Conservation (phyloP, 768 basidiomycete species). For the Pleurotus giganteus region DNA sequence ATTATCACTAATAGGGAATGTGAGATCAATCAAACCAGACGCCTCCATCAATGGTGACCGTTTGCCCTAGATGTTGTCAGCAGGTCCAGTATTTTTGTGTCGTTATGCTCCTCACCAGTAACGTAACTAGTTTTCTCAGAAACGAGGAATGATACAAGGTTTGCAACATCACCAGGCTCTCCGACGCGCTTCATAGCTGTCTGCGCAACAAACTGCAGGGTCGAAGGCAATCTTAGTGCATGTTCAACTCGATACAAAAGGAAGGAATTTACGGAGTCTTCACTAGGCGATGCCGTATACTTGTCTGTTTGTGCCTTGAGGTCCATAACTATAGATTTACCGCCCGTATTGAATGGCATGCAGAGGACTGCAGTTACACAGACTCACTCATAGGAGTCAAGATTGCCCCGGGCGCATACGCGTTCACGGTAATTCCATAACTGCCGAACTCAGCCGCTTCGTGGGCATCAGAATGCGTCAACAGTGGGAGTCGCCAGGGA, state of each 20-base stretch:
- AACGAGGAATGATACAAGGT: slow-evolving; percentile 33
- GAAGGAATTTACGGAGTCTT: neutral
- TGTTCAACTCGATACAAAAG: neutral
- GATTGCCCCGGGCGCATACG: slow-evolving; percentile 34
- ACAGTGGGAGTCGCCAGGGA: neutral
- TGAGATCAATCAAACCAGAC: slow-evolving; percentile 8
- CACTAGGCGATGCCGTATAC: neutral
- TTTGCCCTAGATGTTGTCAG: neutral
- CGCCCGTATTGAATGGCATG: neutral
- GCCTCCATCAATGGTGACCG: slow-evolving; percentile 6
- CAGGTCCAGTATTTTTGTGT: neutral
- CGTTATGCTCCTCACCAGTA: slow-evolving; percentile 25
- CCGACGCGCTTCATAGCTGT: slow-evolving; percentile 14
- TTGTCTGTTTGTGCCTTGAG: slow-evolving; percentile 3
- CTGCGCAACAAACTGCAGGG: slow-evolving; percentile 9
- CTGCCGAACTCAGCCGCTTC: slow-evolving; percentile 35
- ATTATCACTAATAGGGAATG: too few species aligned
- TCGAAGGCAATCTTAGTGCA: neutral
- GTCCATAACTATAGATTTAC: neutral
- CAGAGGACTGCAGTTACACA: too few species aligned
- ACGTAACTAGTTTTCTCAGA: slow-evolving; percentile 30
- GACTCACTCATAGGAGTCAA: slow-evolving; percentile 12
- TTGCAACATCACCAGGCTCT: slow-evolving; percentile 29
- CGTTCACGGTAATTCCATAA: slow-evolving; percentile 40
- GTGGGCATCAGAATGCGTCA: neutral